Evolutionary conservation across 257 asterid species (phyloP).

Genomic region (Apocynum venetum): DNA sequence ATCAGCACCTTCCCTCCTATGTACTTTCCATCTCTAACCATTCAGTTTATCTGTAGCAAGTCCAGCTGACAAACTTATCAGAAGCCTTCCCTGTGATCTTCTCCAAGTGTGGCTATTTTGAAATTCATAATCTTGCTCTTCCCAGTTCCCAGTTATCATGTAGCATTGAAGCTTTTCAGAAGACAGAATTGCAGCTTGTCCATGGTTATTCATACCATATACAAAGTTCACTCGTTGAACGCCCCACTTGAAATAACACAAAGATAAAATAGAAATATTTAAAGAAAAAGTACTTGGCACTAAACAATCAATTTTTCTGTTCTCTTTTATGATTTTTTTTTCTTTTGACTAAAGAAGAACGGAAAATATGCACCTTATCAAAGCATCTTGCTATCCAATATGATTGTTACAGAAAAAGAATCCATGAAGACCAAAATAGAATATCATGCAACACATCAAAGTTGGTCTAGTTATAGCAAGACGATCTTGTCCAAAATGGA

Average conservation of each 20-base stretch:
- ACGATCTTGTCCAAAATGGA: background rate
- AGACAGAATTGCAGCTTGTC: no score
- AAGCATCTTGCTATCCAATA: background rate
- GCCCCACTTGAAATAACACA: background rate
- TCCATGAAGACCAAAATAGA: background rate
- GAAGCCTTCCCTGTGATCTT: background rate
- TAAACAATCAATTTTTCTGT: background rate
- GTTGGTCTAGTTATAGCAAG: background rate
- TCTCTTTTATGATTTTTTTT: background rate
- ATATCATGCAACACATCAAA: background rate
- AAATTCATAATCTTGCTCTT: no score
- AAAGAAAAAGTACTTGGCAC: background rate
- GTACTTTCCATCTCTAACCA: background rate
- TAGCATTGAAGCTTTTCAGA: no score
- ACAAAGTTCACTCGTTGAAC: no score
- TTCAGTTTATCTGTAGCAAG: background rate
- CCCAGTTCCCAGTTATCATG: no score
- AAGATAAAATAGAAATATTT: background rate
- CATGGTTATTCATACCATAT: no score
- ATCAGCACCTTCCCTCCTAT: background rate
- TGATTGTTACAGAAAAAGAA: background rate
- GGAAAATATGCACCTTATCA: background rate
- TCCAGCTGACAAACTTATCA: background rate
- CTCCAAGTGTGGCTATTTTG: no score
- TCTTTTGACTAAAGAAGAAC: background rate